Base-by-base conservation (phyloP, 1,284 basidiomycete species). In the Moniliophthora roreri region DNA sequence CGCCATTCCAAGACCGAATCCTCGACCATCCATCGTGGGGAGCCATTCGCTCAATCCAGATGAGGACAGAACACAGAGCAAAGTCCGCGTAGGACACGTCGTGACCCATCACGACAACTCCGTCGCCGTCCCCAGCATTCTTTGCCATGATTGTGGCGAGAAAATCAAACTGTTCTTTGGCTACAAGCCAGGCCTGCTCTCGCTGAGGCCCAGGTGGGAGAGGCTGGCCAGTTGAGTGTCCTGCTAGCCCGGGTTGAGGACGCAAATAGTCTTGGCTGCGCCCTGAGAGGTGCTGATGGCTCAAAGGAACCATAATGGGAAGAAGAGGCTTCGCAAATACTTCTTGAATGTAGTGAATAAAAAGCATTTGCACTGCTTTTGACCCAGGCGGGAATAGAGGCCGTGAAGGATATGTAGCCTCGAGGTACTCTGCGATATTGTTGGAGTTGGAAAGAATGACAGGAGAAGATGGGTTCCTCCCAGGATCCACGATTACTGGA, bases 31-130 rank as follows among this genome's bases (percentile, higher is more conserved):
- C 83, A 56, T 88, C 85, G 53, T 84, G 80, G 11, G 83, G 78
- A 11, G 84, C 78, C 61, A 87, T 79, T 48, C 77, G 72, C 64
- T 86, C 79, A 40, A 87, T 85, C 85, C 84, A 87, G 45, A 87
- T 77, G 47, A 88, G 63, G 20, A 86, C 76, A 0, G 87, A 80
- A 60, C 84, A 87, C 21, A 89, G 67, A 2, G 83, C 81, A 62
- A 89, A 87, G 62, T 89, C 87, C 0, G 84, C 84, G 60, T 88
- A 87, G 9, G 79, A 80, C 32, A 88, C 73, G 16, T 86, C 81
- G 36, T 74, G 70, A 2, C 86, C 87, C 77, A 81, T 82, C 21
- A 72, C 79, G 21, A 88, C 82, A 13, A 80, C 69, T 2, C 83
- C 83, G 58, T 86, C 82, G 1, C 84, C 78, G 56, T 78, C 71